Base-by-base conservation (phyloP, 352 stramenopile species). In the Elongisporangium anandrum region DNA sequence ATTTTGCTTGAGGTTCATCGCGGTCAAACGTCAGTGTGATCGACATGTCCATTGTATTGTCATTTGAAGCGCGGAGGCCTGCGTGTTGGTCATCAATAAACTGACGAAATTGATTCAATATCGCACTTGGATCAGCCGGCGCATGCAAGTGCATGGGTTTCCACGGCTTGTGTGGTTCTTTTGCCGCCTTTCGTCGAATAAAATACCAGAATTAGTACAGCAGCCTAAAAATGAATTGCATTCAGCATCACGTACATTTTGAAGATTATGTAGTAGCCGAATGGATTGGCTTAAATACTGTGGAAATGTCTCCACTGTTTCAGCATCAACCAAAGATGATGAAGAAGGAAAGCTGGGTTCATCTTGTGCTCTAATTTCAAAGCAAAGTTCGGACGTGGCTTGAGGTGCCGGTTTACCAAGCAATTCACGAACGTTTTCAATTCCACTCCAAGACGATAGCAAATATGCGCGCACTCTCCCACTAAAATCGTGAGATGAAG, bases 351-450 rank as follows among this genome's bases (percentile, higher is more conserved):
- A 22, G 12, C 22, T 24, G 8, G 22, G 48, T 9, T 9, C 22
- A 52, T 15, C 15, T 24, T 24, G 48, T 19, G 1, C 4, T 52
- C 23, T 2, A 16, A 7, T 50, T 20, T 48, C 52, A 17, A 67
- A 29, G 26, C 61, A 67, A 15, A 67, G 17, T 12, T 60, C 4
- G 6, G 61, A 64, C 26, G 51, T 39, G 7, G 61, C 50, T 19
- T 49, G 54, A 21, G 61, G 56, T 16, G 61, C 48, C 15, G 61
- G 61, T 6, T 47, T 60, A 29, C 49, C 57, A 4, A 38, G 22
- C 17, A 67, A 45, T n/a, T 51, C 52, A 21, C 39, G 50, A 9
- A 67, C 38, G 22, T 64, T 64, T 52, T 67, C 61, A 29, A 67
- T 59, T 9, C 61, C 61, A 4, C 26, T 59, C 61, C 61, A 67